Evolutionary conservation across 306 rosid genomes (phyloP).

Genomic region (Vicia sativa): DNA sequence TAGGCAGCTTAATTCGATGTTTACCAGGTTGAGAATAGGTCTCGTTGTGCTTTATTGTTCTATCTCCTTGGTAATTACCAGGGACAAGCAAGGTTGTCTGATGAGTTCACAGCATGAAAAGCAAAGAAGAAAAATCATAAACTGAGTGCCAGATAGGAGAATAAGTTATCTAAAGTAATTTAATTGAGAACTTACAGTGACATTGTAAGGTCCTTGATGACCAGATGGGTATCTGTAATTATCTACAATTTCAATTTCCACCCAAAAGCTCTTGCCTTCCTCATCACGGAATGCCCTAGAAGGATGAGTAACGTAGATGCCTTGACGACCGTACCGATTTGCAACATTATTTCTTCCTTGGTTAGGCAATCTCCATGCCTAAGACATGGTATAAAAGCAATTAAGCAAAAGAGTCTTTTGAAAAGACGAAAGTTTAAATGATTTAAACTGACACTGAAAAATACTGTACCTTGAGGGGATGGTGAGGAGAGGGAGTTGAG

Average conservation of each 20-base stretch:
- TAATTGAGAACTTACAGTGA: constrained; percentile 60
- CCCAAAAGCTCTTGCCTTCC: constrained; percentile 95
- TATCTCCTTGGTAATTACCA: constrained; percentile 97
- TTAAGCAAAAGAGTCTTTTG: constrained; percentile 29
- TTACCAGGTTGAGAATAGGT: constrained; percentile 71
- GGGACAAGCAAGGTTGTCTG: constrained; percentile 90
- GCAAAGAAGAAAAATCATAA: constrained; percentile 17
- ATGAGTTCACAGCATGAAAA: constrained; percentile 41
- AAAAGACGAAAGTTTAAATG: constrained; percentile 22
- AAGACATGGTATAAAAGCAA: constrained; percentile 38
- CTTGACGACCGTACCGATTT: constrained; percentile 72
- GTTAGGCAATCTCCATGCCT: constrained; percentile 80
- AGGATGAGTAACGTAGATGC: constrained; percentile 74
- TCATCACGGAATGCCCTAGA: constrained; percentile 96
- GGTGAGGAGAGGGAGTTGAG: constrained; percentile 89
- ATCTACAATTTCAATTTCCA: constrained; percentile 87
- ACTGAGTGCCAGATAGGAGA: constrained; percentile 1
- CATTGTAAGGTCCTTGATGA: constrained; percentile 86
- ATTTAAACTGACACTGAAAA: constrained; percentile 5
- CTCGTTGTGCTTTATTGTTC: constrained; percentile 71
- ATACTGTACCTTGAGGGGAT: constrained; percentile 84
- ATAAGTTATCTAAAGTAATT: constrained; percentile 5
- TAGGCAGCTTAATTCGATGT: constrained; percentile 81
- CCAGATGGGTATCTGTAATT: constrained; percentile 85
- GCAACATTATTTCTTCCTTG: constrained; percentile 93